Conservation (phyloP, 2,329 filamentous ascomycete genomes). For the Ambrosiella cleistominuta region DNA sequence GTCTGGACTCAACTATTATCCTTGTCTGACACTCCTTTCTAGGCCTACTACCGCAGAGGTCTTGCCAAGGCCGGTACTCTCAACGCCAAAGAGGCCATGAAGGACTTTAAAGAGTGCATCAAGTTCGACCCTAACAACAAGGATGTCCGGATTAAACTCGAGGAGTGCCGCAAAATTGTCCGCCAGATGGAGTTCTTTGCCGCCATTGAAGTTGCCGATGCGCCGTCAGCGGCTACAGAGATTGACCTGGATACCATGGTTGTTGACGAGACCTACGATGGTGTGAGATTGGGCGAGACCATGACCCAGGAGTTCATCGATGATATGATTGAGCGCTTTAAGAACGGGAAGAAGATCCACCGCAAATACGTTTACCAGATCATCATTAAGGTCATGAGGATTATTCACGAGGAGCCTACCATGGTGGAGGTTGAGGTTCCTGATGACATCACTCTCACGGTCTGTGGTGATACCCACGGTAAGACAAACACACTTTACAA, state of each 20-base stretch:
- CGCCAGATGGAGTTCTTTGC: constrained; percentile 84
- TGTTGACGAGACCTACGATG: constrained; percentile 74
- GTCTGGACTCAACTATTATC: neutral
- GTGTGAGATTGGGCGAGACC: constrained; percentile 53
- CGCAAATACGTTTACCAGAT: constrained; percentile 98
- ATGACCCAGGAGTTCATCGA: constrained; percentile 97
- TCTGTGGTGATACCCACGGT: constrained; percentile 96
- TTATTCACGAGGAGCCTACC: constrained; percentile 82
- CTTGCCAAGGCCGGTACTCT: constrained; percentile 84
- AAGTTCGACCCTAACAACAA: constrained; percentile 76
- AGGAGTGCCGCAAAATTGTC: constrained; percentile 88
- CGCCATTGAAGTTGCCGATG: constrained; percentile 84
- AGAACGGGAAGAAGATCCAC: constrained; percentile 85
- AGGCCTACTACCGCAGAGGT: constrained; percentile 91
- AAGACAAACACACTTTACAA: constrained; percentile 18
- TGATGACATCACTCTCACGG: constrained; percentile 63
- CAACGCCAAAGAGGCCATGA: constrained; percentile 69
- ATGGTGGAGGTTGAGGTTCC: constrained; percentile 89
- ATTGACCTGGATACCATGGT: constrained; percentile 73
- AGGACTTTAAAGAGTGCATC: constrained; percentile 83
- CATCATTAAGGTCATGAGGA: constrained; percentile 70
- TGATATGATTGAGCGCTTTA: constrained; percentile 94
- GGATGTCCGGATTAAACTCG: constrained; percentile 75
- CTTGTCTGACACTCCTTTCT: constrained; percentile 1
- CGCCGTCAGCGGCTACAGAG: constrained; percentile 79